Evolutionary conservation across 148 eudicot genomes (phyloP).

Genomic region (Amaranthus hypochondriacus): DNA sequence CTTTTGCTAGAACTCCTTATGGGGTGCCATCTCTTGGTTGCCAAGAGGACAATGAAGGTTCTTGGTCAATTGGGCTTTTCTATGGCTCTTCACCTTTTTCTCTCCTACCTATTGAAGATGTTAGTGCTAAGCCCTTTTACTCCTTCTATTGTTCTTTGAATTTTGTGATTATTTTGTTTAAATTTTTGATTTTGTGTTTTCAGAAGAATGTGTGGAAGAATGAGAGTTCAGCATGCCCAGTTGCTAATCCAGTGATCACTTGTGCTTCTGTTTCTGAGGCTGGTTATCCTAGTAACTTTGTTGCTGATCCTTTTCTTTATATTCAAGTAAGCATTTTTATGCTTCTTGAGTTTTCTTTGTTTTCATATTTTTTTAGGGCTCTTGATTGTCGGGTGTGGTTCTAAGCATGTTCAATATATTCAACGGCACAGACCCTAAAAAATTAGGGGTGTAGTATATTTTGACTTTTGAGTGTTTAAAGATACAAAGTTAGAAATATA

Average conservation of each 20-base stretch:
- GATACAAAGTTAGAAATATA: too few relatives aligned
- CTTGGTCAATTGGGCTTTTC: constrained; percentile 88
- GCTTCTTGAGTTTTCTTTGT: background rate
- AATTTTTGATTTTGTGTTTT: constrained; percentile 8
- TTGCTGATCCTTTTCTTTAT: constrained; percentile 93
- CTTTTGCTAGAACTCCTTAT: constrained; percentile 38
- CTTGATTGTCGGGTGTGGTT: too few relatives aligned
- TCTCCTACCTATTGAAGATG: constrained; percentile 70
- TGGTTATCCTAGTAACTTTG: constrained; percentile 86
- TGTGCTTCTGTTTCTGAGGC: constrained; percentile 75
- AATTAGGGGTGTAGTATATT: too few relatives aligned
- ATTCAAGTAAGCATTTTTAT: constrained; percentile 41
- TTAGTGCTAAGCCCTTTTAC: constrained; percentile 22
- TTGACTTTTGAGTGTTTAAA: too few relatives aligned
- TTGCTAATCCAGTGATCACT: constrained; percentile 82
- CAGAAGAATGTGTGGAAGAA: constrained; percentile 62
- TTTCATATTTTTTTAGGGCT: background rate
- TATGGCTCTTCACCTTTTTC: constrained; percentile 78
- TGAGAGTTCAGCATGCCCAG: constrained; percentile 78
- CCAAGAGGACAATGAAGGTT: constrained; percentile 71
- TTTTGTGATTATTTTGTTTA: background rate
- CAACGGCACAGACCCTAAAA: too few relatives aligned
- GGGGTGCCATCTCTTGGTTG: constrained; percentile 42
- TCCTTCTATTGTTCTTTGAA: background rate
- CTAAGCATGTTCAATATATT: too few relatives aligned